Evolutionary conservation across 208 protist genomes (phyloP), one percentile per base, ranked within the genome.

Genomic region (Paratrypanosoma confusum): DNA sequence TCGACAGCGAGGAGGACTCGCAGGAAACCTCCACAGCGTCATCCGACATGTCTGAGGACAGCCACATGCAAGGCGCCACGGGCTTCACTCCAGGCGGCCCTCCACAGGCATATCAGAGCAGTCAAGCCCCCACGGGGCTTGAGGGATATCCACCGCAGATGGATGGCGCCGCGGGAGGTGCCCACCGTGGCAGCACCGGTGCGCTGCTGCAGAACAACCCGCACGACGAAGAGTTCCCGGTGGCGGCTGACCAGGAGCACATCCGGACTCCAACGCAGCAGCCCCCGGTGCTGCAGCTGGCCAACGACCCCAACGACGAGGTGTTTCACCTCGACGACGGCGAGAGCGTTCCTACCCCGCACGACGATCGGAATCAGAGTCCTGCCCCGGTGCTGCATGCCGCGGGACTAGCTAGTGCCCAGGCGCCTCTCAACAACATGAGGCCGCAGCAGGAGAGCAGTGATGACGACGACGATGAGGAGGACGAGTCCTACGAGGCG

Each of bases 301-400:
- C 24, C 22, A 94, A 96, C 67, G 77, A 94, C 46, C 79, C 79
- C 0, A 90, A 82, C 56, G 90, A 96, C 54, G 90, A 94, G 57
- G 57, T 71, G 1, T 49, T 94, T 3, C 70, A 68, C 5, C 66
- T 94, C 23, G 58, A 50, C 14, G 64, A 68, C 18, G 63, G 52
- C 5, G 74, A 84, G 31, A 57, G 50, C 36, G 48, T 86, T 20
- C 24, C 56, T 14, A 89, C 83, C 11, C 81, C 83, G 0, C 55
- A 46, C 16, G 38, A 22, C 16, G 16, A 18, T 5, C 26, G 25
- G 7, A 29, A 18, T 8, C 16, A 13, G 5, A 24, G 25, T 8
- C 5, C 10, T 34, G 16, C 13, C n/a, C 14, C 22, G 17, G 4
- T 5, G 11, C 44, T 13, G 32, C 29, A n/a, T n/a, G 11, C n/a